A percentile compares a stretch with the other conserved stretches of the same genome.
Evolutionary conservation across 768 basidiomycete species (phyloP).

Genomic region (Xerocomellus amylosporus): DNA sequence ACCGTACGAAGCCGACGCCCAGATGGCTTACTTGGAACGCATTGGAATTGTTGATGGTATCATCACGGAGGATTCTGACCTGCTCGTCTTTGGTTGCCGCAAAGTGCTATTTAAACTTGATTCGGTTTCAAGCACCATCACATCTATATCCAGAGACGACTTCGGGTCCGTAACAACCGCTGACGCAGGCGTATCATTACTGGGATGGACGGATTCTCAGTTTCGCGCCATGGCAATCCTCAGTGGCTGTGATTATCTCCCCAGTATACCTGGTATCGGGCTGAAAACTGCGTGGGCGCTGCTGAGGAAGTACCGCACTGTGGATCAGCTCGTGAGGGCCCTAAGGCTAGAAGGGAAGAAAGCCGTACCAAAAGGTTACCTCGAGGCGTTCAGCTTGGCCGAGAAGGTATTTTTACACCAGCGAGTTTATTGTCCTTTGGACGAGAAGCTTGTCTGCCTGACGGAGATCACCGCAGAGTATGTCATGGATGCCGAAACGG

Average conservation of each 20-base stretch:
- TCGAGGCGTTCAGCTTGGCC: constrained; percentile 71
- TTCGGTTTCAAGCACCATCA: constrained; percentile 56
- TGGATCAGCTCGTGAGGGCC: constrained; percentile 76
- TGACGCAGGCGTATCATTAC: constrained; percentile 65
- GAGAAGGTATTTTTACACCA: constrained; percentile 94
- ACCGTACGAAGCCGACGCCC: constrained; percentile 98
- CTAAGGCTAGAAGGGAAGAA: constrained; percentile 83
- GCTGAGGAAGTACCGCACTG: constrained; percentile 80
- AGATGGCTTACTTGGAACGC: constrained; percentile 88
- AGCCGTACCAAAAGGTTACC: constrained; percentile 72
- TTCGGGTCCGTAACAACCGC: constrained; percentile 57
- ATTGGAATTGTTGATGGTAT: constrained; percentile 82
- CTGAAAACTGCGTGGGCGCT: constrained; percentile 89
- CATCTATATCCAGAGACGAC: constrained; percentile 62
- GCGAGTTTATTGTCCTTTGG: constrained; percentile 79
- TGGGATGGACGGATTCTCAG: constrained; percentile 86
- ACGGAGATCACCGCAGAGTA: constrained; percentile 53
- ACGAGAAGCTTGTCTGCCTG: constrained; percentile 66
- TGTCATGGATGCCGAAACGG: constrained; percentile 55
- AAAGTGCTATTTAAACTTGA: constrained; percentile 95
- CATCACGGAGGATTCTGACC: constrained; percentile 96
- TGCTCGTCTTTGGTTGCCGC: constrained; percentile 95
- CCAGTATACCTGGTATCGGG: constrained; percentile 88
- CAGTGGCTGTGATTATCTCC: constrained; percentile 89
- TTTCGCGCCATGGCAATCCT: constrained; percentile 94